These are phyloP conservation scores for Westerdykella aurantiaca DNA, from an alignment of 2,329 filamentous ascomycete genomes.

Conservation along the genomic window DNA sequence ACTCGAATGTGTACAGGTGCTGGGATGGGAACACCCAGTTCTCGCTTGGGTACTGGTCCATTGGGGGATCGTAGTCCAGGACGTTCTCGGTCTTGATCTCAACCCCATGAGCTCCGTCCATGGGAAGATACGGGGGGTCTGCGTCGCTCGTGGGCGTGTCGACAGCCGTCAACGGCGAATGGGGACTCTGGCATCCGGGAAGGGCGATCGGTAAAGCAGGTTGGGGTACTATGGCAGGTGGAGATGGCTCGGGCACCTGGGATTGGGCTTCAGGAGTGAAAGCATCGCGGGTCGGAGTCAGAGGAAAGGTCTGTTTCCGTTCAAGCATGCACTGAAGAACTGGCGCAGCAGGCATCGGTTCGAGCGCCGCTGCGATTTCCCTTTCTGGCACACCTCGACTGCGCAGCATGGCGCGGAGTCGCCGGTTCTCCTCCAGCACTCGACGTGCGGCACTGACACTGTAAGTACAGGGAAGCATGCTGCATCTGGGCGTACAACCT, in stretches of 20 bases:
- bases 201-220: slow-evolving; percentile 12
- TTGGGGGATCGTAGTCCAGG: slow-evolving; percentile 16
- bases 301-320: slow-evolving; percentile 8
- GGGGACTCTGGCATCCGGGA: slow-evolving; percentile 27
- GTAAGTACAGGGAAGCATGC: no score
- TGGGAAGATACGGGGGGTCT: slow-evolving; percentile 17
- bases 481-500: slow-evolving; percentile 4
- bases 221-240: no score
- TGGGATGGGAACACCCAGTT: slow-evolving; percentile 20
- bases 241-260: no score
- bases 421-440: slow-evolving; percentile 64
- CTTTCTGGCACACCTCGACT: slow-evolving; percentile 53
- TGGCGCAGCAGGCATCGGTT: slow-evolving; percentile 25
- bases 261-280: no score
- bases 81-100: slow-evolving; percentile 23
- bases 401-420: slow-evolving; percentile 55
- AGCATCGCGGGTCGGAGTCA: no score
- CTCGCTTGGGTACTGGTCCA: slow-evolving; percentile 13
- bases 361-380: slow-evolving; percentile 41
- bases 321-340: slow-evolving; percentile 28
- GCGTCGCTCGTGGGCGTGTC: slow-evolving; percentile 23
- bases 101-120: slow-evolving; percentile 15
- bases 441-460: slow-evolving; percentile 52
- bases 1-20: slow-evolving; percentile 1
- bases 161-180: slow-evolving; percentile 29